These are phyloP conservation scores for Teunomyces kruisii DNA, from an alignment of 805 yeast species.

Conservation along the genomic window DNA sequence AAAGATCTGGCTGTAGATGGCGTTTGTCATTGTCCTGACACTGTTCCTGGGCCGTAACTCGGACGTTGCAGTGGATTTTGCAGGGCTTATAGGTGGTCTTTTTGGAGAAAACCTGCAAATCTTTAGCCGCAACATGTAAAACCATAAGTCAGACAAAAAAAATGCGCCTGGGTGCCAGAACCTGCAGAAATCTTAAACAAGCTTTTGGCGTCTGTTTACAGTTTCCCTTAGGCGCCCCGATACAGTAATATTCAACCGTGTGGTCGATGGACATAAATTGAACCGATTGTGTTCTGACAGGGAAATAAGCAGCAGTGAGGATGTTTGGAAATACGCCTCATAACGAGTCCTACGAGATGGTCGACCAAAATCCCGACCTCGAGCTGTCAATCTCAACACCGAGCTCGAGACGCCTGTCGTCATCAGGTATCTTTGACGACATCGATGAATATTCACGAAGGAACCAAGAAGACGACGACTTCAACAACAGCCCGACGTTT, in stretches of 20 bases:
- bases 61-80: background rate
- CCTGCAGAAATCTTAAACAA: background rate
- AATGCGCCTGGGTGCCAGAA: no score
- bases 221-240: background rate
- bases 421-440: slow-evolving; percentile 31
- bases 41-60: background rate
- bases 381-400: background rate
- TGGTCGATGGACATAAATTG: background rate
- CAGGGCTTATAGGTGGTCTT: background rate
- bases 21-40: slow-evolving; percentile 9
- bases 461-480: slow-evolving; percentile 16
- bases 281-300: background rate
- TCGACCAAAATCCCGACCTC: slow-evolving; percentile 12
- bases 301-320: background rate
- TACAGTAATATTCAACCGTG: background rate
- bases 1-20: slow-evolving; percentile 24
- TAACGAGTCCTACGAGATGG: slow-evolving; percentile 20
- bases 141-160: no score
- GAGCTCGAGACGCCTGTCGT: slow-evolving; percentile 5
- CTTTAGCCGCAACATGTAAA: no score
- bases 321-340: slow-evolving; percentile 4
- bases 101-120: background rate
- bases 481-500: slow-evolving; percentile 21
- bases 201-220: background rate
- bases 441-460: slow-evolving; percentile 20